A percentile compares a stretch with the other conserved stretches of the same genome.
These are phyloP conservation scores for Lyophyllum semitale DNA, from an alignment of 768 basidiomycete species.

Conservation along the genomic window DNA sequence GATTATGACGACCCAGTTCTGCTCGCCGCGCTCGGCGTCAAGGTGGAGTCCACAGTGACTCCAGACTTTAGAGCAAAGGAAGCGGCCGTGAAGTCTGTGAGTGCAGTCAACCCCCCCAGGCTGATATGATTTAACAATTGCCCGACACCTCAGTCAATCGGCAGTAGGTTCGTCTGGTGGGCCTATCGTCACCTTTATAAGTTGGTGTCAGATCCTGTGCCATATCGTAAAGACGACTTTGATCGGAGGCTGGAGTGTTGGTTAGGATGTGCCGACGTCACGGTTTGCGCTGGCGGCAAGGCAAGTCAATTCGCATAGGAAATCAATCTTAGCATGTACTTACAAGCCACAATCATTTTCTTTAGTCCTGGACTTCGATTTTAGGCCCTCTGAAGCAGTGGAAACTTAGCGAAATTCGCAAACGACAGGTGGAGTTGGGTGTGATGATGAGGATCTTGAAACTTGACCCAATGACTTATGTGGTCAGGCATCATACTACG, in stretches of 20 bases:
- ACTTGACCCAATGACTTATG: conserved; percentile 62
- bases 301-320: conserved; percentile 17
- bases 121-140: not conserved
- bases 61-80: conserved; percentile 45
- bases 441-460: conserved; percentile 59
- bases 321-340: not conserved
- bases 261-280: conserved; percentile 67
- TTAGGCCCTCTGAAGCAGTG: conserved; percentile 47
- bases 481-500: conserved; percentile 36
- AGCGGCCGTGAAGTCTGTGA: conserved; percentile 35
- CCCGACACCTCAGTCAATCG: conserved; percentile 12
- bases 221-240: conserved; percentile 19
- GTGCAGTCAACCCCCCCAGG: not conserved
- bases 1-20: conserved; percentile 67
- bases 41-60: conserved; percentile 19
- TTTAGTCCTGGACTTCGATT: conserved; percentile 64
- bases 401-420: conserved; percentile 51
- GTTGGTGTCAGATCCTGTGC: conserved; percentile 39
- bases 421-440: conserved; percentile 61
- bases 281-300: conserved; percentile 39
- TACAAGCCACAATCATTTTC: not conserved
- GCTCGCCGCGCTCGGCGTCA: conserved; percentile 51
- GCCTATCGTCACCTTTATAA: conserved; percentile 45
- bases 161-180: conserved; percentile 19
- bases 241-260: conserved; percentile 69